Conservation (phyloP, 2,329 filamentous ascomycete species). For the Ceratocystis albifundus region DNA sequence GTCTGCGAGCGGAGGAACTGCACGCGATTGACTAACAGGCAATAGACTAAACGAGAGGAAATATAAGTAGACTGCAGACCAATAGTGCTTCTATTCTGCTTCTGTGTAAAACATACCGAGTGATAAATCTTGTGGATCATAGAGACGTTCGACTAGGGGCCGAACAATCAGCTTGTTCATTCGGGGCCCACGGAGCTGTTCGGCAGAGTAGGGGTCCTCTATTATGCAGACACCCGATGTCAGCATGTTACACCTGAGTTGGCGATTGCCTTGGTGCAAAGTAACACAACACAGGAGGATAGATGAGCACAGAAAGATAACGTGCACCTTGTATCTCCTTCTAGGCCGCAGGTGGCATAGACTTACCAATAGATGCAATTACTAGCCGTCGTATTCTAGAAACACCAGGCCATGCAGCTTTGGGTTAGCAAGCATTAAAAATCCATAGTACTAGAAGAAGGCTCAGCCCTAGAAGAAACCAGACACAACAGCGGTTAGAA, state of each 20-base stretch:
- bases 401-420: neutral
- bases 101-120: slow-evolving; percentile 34
- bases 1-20: slow-evolving; percentile 56
- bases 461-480: no score
- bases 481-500: neutral
- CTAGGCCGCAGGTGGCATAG: neutral
- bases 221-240: neutral
- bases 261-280: neutral
- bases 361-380: slow-evolving; percentile 24
- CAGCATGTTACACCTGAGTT: neutral
- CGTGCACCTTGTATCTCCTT: neutral
- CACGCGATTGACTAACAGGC: slow-evolving; percentile 57
- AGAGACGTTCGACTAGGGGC: slow-evolving; percentile 52
- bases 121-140: slow-evolving; percentile 50
- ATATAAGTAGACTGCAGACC: slow-evolving; percentile 8
- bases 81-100: neutral
- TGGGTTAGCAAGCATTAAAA: neutral
- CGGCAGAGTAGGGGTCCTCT: slow-evolving; percentile 35
- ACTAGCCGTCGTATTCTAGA: slow-evolving; percentile 24
- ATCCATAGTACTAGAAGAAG: neutral
- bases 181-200: slow-evolving; percentile 52
- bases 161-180: slow-evolving; percentile 53
- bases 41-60: slow-evolving; percentile 44
- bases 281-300: neutral
- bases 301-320: neutral